Conservation (phyloP, 441 rosid genomes). For the Erodium moschatum region DNA sequence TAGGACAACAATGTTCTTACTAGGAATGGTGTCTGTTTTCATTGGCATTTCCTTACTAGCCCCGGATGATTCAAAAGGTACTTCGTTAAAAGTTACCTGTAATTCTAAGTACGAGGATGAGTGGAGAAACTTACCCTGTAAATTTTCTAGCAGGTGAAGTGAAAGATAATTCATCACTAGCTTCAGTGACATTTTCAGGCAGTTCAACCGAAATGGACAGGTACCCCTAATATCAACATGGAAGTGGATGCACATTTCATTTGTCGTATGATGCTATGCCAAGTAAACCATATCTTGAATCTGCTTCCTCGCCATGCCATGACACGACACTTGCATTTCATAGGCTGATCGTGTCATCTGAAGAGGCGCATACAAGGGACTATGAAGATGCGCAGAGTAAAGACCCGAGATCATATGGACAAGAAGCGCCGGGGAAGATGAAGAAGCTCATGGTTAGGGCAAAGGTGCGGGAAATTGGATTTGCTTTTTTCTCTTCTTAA, state of each 20-base stretch:
- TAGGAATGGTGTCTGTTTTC: constrained; percentile 79
- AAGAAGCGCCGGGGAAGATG: constrained; percentile 46
- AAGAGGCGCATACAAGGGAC: constrained; percentile 32
- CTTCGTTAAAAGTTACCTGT: neutral
- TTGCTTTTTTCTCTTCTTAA: neutral
- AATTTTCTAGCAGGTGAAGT: constrained; percentile 52
- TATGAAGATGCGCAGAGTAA: constrained; percentile 18
- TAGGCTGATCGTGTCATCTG: constrained; percentile 50
- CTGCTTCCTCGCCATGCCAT: neutral
- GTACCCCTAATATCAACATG: constrained; percentile 26
- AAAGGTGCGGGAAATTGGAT: constrained; percentile 43
- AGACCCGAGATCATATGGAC: constrained; percentile 50
- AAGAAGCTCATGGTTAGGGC: constrained; percentile 52
- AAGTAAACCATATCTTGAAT: neutral
- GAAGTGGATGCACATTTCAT: neutral
- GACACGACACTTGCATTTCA: neutral
- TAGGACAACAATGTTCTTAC: constrained; percentile 87
- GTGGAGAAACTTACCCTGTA: constrained; percentile 8
- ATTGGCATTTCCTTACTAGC: constrained; percentile 83
- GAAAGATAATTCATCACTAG: constrained; percentile 52
- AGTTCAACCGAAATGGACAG: constrained; percentile 59
- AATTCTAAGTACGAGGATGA: neutral
- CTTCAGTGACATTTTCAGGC: constrained; percentile 35
- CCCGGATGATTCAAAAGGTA: constrained; percentile 87
- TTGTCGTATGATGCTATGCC: no score